A percentile compares a stretch with the other conserved stretches of the same genome.
phyloP scores from a whole-genome alignment of 139 green algal species.

The Chlorella ohadii region DNA sequence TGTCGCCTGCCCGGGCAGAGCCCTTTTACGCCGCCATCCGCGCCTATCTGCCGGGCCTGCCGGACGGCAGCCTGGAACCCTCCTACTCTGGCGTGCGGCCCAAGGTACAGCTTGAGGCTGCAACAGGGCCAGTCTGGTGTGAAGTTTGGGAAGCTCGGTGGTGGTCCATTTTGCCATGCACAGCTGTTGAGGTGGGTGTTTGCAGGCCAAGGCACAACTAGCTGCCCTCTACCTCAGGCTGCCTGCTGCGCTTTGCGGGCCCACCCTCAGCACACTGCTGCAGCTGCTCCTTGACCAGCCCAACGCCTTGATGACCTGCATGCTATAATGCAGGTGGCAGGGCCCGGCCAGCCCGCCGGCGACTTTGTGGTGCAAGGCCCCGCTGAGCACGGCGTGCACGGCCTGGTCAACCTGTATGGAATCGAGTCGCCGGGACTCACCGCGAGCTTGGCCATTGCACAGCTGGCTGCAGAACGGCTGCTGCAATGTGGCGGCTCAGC shows the following conservation, averaged over 20 bases:
- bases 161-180: no score
- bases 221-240: no score
- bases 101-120: slow-evolving; percentile 43
- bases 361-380: slow-evolving; percentile 73
- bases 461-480: slow-evolving; percentile 52
- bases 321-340: slow-evolving; percentile 30
- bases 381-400: slow-evolving; percentile 62
- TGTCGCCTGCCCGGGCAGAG: slow-evolving; percentile 56
- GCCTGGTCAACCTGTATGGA: slow-evolving; percentile 82
- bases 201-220: no score
- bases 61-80: slow-evolving; percentile 68
- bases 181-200: no score
- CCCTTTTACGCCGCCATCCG: slow-evolving; percentile 73
- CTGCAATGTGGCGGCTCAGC: not conserved
- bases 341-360: slow-evolving; percentile 55
- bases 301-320: no score
- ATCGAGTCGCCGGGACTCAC: slow-evolving; percentile 93
- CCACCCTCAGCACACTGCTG: no score
- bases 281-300: no score
- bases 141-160: no score
- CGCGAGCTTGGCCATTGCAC: slow-evolving; percentile 69
- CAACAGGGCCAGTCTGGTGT: not conserved
- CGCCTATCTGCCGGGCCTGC: slow-evolving; percentile 79
- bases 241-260: no score
- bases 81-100: slow-evolving; percentile 74